Base-by-base conservation (phyloP, 1,139 yeast genomes). In the Yamadazyma triangularis region DNA sequence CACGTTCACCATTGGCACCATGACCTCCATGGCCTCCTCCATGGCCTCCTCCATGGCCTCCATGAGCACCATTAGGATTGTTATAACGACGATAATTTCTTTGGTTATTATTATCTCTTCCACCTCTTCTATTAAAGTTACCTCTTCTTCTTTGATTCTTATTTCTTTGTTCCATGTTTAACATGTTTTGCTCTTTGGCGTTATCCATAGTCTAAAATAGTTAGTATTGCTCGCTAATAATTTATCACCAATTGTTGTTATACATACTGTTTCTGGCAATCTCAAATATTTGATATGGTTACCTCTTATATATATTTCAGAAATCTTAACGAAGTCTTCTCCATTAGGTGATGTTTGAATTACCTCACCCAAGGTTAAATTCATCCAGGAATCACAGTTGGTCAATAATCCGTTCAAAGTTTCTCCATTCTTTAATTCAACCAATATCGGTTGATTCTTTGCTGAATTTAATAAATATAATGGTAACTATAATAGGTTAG, bases 341-440 rank as follows among this genome's bases (percentile, higher is more conserved):
- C 87, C 93, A 42, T 74, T 71, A 51, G 81, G 67, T 38, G 79
- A 77, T 11, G 85, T 77, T 52, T 83, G 89, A 31, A 80, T 76
- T 14, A 84, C 97, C 44, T 88, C 80, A 26, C 70, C 70, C 34
- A 93, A 68, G 1, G 95, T 86, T 46, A 93, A 68, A 55, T 91
- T 91, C 98, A 93, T 93, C 89, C 95, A 87, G 24, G 87, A 80
- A 55, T 93, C 98, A 48, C 95, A 88, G 50, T 85, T 84, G 36
- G 79, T 76, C 40, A 93, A 69, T 39, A 76, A 77, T 24, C 99
- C 99, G 50, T 83, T 85, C 36, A 88, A 69, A 10, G 93, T 80
- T 51, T 87, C 96, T 21, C 97, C 96, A 35, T 83, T 81, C 57
- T 93, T 93, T 54, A 93, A 75, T 58, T 91, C 98, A 34, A 93